phyloP scores from a whole-genome alignment of 495 filamentous ascomycete genomes.

The Letharia lupina region DNA sequence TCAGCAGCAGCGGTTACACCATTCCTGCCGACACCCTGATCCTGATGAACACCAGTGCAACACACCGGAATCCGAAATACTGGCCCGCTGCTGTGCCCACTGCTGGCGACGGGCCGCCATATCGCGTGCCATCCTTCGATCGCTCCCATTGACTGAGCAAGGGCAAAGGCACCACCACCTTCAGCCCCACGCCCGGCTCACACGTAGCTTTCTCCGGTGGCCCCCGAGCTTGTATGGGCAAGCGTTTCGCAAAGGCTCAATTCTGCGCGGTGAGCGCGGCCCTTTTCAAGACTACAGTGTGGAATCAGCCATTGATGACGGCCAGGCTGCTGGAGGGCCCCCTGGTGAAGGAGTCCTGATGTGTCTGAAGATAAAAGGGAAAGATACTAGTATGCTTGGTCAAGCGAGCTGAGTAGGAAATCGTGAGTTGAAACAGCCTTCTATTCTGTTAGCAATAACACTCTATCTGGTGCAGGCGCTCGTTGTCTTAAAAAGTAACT shows the following conservation, averaged over 20 bases:
- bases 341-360: background rate
- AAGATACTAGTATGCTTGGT: background rate
- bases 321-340: background rate
- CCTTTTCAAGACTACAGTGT: slow-evolving; percentile 1
- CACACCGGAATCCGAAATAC: background rate
- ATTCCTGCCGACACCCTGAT: slow-evolving; percentile 1
- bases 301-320: background rate
- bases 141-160: too few relatives aligned
- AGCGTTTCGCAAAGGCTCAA: background rate
- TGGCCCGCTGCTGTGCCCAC: background rate
- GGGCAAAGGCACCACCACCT: too few relatives aligned
- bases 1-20: background rate
- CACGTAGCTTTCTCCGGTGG: background rate
- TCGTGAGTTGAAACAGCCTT: too few relatives aligned
- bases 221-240: slow-evolving; percentile 3
- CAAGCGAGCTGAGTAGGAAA: background rate
- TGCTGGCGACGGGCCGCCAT: background rate
- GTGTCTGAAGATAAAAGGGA: background rate
- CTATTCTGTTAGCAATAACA: too few relatives aligned
- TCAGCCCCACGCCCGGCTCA: too few relatives aligned
- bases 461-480: too few relatives aligned
- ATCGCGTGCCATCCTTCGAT: too few relatives aligned
- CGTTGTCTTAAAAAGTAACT: too few relatives aligned
- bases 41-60: slow-evolving; percentile 2
- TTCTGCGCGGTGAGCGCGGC: background rate